A percentile compares a stretch with the other conserved stretches of the same genome.
Evolutionary conservation across 2,329 filamentous ascomycete genomes (phyloP).

Genomic region (Alternaria viburni): DNA sequence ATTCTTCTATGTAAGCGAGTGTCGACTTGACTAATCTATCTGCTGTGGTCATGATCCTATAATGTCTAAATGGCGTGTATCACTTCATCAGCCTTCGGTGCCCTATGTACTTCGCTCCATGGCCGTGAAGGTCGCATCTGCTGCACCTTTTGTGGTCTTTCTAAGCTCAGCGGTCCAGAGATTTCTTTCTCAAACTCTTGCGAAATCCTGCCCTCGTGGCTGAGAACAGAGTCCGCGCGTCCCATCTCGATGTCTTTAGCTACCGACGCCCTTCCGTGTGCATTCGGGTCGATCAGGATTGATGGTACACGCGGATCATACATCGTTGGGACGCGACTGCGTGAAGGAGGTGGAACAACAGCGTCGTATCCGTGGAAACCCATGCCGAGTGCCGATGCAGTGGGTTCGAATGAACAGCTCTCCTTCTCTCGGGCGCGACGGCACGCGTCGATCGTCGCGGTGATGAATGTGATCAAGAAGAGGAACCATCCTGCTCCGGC

Average conservation of each 20-base stretch:
- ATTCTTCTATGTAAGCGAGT: not conserved
- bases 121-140: slow-evolving; percentile 33
- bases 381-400: slow-evolving; percentile 39
- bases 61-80: slow-evolving; percentile 14
- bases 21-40: not conserved
- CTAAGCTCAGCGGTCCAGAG: slow-evolving; percentile 23
- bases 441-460: slow-evolving; percentile 22
- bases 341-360: slow-evolving; percentile 14
- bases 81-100: slow-evolving; percentile 4
- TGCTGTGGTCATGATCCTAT: not conserved
- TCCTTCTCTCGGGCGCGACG: slow-evolving; percentile 20
- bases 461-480: slow-evolving; percentile 21
- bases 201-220: slow-evolving; percentile 9
- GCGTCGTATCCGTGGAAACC: slow-evolving; percentile 27
- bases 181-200: slow-evolving; percentile 15
- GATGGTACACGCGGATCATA: slow-evolving; percentile 29
- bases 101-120: slow-evolving; percentile 34
- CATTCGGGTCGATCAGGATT: slow-evolving; percentile 17
- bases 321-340: slow-evolving; percentile 29
- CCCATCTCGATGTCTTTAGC: slow-evolving; percentile 15
- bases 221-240: slow-evolving; percentile 24
- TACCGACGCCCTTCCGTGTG: slow-evolving; percentile 20
- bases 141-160: slow-evolving; percentile 21
- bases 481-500: slow-evolving; percentile 26
- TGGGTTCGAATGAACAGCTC: slow-evolving; percentile 40